Base-by-base conservation (phyloP, 257 asterid genomes). In the Capsicum pubescens region DNA sequence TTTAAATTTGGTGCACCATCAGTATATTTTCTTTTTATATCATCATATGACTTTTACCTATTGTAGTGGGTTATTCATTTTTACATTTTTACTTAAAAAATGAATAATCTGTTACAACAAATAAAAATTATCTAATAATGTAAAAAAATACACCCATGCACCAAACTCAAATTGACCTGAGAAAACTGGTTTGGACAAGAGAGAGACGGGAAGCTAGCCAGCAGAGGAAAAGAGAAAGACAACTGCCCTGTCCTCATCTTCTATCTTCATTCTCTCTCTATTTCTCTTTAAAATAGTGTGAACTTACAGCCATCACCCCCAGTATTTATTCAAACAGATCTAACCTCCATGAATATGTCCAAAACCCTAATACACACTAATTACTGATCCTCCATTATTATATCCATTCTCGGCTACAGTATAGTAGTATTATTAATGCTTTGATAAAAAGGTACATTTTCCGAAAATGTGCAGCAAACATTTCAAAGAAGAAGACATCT, bases 401-500 rank as follows among this genome's bases (percentile, higher is more conserved):
- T 64, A 6, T 56, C n/a, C 5, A 14, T 56, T 4, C 6, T 50
- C 8, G 12, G 1, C 8, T 44, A 26, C 32, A 39, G 44, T 39
- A 39, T 3, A 52, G 42, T 60, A 8, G 14, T 60, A 60, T n/a
- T n/a, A 59, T 66, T 63, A 63, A 15, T 60, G 26, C 5, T 39
- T 39, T 64, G 19, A 61, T 26, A n/a, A 63, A 63, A 78, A 71
- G 69, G 69, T 69, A 55, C 16, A 46, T 57, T 66, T 81, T 81
- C 84, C 8, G 42, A 59, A 66, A 12, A 61, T 72, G 46, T 39
- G 44, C 44, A 39, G 44, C 44, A 39, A 52, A 48, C 83, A 72
- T 52, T 63, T 56, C 8, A 39, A 16, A 78, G 88, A 87, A 80
- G 55, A 70, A 21, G 72, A 82, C 14, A 83, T 55, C 52, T 67